Evolutionary conservation across 164 flowering plant species (phyloP), one percentile per base, ranked within the genome.

Genomic region (Dillenia turbinata): DNA sequence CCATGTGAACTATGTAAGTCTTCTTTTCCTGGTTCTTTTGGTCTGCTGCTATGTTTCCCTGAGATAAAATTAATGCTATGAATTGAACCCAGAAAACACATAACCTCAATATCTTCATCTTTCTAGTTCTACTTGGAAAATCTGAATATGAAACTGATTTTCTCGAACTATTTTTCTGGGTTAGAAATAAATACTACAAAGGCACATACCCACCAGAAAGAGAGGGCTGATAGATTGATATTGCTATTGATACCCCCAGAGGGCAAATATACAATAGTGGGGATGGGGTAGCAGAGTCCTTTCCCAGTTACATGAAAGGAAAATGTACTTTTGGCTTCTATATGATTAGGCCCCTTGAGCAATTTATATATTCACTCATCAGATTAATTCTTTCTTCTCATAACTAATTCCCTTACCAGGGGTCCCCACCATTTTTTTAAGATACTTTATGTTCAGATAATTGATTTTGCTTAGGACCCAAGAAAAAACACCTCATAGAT

Each of bases 1-100:
- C 88, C 85, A 82, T 74, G 76, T 84, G 96, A 53, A 94, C 75
- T 43, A 89, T 82, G 81, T 87, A 92, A 44, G 97, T 90, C 67
- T 64, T 82, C 71, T 72, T 78, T 51, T 68, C 5, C 24, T 68
- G 54, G 49, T 14, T 44, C 54, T 56, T 52, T 46, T 33, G 40
- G 40, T 62, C 72, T 62, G 72, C 75, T 14, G 47, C 63, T 15
- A 60, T 64, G 44, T 57, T 47, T 0, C 54, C 44, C 19, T 52
- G 59, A 54, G 40, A 68, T 56, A 61, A 5, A 26, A 33, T 44
- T 54, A 80, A 49, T 44, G 4, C 14, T 19, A 33, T 16, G 10
- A 75, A 22, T 9, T 65, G 46, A 43, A 60, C 44, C 5, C 65
- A 9, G 12, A 64, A 57, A 2, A 70, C 50, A 47, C 40, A 33